A percentile compares a stretch with the other conserved stretches of the same genome.
These are phyloP conservation scores for Laguncularia racemosa DNA, from an alignment of 345 rosid species.

Conservation along the genomic window DNA sequence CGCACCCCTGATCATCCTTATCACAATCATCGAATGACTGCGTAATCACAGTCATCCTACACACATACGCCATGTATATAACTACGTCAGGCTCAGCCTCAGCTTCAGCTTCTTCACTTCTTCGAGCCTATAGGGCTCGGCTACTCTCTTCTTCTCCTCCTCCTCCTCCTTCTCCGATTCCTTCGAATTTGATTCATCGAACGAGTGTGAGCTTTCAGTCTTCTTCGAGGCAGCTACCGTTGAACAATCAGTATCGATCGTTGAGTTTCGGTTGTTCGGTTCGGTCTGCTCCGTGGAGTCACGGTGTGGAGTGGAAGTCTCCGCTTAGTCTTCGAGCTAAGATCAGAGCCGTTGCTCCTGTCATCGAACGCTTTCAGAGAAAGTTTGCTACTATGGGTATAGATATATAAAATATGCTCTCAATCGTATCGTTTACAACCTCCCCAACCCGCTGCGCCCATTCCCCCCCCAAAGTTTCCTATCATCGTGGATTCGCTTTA, in stretches of 20 bases:
- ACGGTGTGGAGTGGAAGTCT: slow-evolving; percentile 58
- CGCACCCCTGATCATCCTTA: too few relatives aligned
- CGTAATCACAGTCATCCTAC: too few relatives aligned
- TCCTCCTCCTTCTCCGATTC: slow-evolving; percentile 3
- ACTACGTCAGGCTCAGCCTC: slow-evolving; percentile 9
- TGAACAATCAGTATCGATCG: slow-evolving; percentile 31
- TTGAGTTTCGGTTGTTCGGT: slow-evolving; percentile 38
- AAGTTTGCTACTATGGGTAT: slow-evolving; percentile 83
- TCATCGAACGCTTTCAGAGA: slow-evolving; percentile 52
- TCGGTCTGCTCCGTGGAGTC: slow-evolving; percentile 72
- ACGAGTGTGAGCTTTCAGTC: slow-evolving; percentile 7
- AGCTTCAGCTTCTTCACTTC: slow-evolving; percentile 41
- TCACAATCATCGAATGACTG: too few relatives aligned
- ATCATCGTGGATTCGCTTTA: too few relatives aligned
- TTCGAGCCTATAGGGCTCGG: slow-evolving; percentile 55
- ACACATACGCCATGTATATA: slow-evolving; percentile 46
- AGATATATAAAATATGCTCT: neutral
- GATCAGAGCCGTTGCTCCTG: slow-evolving; percentile 56
- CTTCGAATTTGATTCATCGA: slow-evolving; percentile 15
- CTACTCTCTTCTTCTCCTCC: slow-evolving; percentile 12
- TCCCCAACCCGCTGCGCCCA: too few relatives aligned
- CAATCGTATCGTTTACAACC: too few relatives aligned
- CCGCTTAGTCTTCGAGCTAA: slow-evolving; percentile 54
- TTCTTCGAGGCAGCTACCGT: neutral
- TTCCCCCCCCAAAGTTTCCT: too few relatives aligned